Conservation (phyloP, 495 filamentous ascomycete species). For the Neurospora sp. region DNA sequence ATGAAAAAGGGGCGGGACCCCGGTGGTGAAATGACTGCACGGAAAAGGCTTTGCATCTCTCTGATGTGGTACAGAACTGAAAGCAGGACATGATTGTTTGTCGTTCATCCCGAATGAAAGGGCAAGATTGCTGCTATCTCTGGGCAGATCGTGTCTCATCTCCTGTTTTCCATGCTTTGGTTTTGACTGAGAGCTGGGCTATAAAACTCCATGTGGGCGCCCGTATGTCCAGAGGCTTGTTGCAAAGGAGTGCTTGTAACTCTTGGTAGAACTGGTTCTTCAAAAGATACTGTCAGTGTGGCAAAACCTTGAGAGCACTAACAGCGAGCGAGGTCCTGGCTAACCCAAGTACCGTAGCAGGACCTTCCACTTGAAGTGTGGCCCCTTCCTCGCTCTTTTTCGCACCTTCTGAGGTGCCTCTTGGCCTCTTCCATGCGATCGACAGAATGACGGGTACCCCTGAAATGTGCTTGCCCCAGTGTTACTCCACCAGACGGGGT, state of each 20-base stretch:
- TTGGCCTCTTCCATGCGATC: constrained; percentile 9
- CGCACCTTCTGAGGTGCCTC: not conserved
- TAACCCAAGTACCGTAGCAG: not conserved
- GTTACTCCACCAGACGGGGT: constrained; percentile 5
- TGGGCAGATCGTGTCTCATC: not conserved
- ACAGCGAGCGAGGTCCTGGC: not conserved
- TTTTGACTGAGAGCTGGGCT: not conserved
- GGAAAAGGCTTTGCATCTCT: not conserved
- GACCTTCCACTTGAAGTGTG: not conserved
- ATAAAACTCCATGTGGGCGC: not conserved
- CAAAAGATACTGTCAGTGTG: not conserved
- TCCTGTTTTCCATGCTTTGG: not conserved
- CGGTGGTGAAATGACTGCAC: not conserved
- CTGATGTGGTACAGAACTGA: not conserved
- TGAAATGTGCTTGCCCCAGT: constrained; percentile 17
- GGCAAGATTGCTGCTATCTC: not conserved
- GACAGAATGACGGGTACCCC: constrained; percentile 14
- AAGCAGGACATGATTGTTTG: not conserved
- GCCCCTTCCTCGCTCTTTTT: not conserved
- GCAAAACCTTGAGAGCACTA: not conserved
- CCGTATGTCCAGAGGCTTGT: not conserved
- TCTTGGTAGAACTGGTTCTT: not conserved
- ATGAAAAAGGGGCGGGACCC: not conserved
- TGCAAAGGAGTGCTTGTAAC: not conserved
- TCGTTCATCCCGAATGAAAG: not conserved